A percentile compares a stretch with the other conserved stretches of the same genome.
Conservation (phyloP, 345 rosid genomes). For the Sonneratia alba region DNA sequence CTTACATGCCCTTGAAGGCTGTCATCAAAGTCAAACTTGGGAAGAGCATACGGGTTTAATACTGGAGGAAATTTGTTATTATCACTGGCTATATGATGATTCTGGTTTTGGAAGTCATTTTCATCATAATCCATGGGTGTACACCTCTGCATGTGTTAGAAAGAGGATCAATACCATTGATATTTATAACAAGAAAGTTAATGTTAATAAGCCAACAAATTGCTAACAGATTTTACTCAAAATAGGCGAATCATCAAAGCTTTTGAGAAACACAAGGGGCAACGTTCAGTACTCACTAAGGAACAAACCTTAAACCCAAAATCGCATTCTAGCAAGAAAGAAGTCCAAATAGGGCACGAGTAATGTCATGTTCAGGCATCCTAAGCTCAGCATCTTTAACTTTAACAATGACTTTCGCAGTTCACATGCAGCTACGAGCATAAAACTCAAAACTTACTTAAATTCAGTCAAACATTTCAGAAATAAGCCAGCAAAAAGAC, state of each 20-base stretch:
- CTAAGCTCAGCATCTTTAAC: too few species aligned
- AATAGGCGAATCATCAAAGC: not conserved
- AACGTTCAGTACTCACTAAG: not conserved
- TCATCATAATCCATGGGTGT: constrained; percentile 99
- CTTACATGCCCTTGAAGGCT: constrained; percentile 41
- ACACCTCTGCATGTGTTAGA: constrained; percentile 27
- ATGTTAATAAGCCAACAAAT: too few species aligned
- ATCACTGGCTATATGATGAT: constrained; percentile 87
- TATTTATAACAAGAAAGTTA: not conserved
- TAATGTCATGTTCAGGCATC: not conserved
- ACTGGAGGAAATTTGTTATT: constrained; percentile 29
- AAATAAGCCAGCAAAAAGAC: too few species aligned
- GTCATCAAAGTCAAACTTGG: constrained; percentile 84
- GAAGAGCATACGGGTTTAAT: constrained; percentile 28
- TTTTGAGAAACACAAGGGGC: not conserved
- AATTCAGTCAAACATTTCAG: not conserved
- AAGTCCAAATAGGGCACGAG: not conserved
- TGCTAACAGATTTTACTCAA: not conserved
- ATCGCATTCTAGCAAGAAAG: not conserved
- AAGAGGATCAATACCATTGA: not conserved
- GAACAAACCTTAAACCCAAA: not conserved
- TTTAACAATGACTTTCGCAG: too few species aligned
- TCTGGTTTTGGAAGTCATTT: constrained; percentile 88
- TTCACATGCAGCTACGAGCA: too few species aligned
- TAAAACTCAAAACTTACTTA: too few species aligned